These are phyloP conservation scores for Colletotrichum simmondsii DNA, from an alignment of 2,329 filamentous ascomycete genomes.

Conservation along the genomic window DNA sequence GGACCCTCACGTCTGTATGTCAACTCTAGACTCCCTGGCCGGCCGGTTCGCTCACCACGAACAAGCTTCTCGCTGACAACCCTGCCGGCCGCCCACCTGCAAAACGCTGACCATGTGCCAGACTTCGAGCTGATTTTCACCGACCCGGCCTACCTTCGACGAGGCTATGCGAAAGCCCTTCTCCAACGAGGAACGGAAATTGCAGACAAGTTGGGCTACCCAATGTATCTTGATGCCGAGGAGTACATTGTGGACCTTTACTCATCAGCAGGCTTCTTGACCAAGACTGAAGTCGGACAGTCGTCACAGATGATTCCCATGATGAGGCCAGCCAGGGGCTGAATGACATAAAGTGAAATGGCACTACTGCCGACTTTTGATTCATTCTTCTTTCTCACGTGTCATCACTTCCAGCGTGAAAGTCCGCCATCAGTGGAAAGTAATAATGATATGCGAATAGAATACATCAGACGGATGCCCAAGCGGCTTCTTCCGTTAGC, in stretches of 20 bases:
- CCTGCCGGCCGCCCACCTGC: no score
- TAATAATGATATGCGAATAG: not conserved
- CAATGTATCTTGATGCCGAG: slow-evolving; percentile 36
- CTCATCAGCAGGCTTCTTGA: slow-evolving; percentile 28
- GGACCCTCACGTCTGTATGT: slow-evolving; percentile 35
- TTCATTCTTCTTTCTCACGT: not conserved
- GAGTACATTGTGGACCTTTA: slow-evolving; percentile 32
- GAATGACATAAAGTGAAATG: not conserved
- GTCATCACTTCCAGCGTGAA: not conserved
- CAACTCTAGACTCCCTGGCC: not conserved
- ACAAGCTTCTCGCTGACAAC: not conserved
- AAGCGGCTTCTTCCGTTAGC: not conserved
- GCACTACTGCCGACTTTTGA: not conserved
- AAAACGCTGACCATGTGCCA: not conserved
- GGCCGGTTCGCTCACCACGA: not conserved
- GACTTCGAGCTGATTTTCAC: slow-evolving; percentile 36
- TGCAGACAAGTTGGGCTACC: slow-evolving; percentile 30
- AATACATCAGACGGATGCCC: slow-evolving; percentile 11
- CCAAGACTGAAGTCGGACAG: slow-evolving; percentile 5
- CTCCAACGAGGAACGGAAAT: slow-evolving; percentile 9
- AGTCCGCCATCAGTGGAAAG: not conserved
- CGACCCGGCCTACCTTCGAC: slow-evolving; percentile 30
- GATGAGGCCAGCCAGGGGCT: slow-evolving; percentile 27
- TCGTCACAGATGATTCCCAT: slow-evolving; percentile 34
- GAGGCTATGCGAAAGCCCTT: slow-evolving; percentile 32